Conservation (phyloP, 305 asterid genomes). For the Salvia sclarea region DNA sequence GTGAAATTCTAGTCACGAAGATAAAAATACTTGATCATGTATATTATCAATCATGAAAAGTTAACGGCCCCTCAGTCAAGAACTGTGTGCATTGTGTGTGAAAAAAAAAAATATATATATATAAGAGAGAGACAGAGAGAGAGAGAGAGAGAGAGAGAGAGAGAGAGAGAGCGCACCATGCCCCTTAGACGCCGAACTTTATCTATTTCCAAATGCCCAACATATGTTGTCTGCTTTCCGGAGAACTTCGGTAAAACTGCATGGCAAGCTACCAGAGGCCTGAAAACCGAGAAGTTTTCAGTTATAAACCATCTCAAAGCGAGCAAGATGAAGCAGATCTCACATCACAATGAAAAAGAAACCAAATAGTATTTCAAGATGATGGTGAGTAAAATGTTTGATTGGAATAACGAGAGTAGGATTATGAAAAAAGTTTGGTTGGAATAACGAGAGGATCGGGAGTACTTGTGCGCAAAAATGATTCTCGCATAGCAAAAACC, state of each 20-base stretch:
- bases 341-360: background rate
- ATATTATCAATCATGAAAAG: no score
- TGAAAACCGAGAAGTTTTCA: constrained; percentile 38
- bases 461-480: background rate
- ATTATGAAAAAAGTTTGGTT: background rate
- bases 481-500: background rate
- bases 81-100: no score
- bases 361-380: background rate
- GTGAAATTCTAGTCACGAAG: no score
- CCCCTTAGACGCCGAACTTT: constrained; percentile 54
- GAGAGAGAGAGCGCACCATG: constrained; percentile 44
- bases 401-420: no score
- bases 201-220: constrained; percentile 65
- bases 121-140: no score
- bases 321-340: background rate
- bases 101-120: no score
- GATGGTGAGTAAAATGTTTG: constrained; percentile 4
- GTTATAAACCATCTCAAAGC: background rate
- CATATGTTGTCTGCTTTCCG: constrained; percentile 43
- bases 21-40: no score
- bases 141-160: background rate
- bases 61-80: no score
- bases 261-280: constrained; percentile 61
- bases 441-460: background rate
- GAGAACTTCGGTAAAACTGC: constrained; percentile 42